Evolutionary conservation across 108 stramenopile species (phyloP), one percentile per base, ranked within the genome.

Genomic region (Skeletonema tropicum): DNA sequence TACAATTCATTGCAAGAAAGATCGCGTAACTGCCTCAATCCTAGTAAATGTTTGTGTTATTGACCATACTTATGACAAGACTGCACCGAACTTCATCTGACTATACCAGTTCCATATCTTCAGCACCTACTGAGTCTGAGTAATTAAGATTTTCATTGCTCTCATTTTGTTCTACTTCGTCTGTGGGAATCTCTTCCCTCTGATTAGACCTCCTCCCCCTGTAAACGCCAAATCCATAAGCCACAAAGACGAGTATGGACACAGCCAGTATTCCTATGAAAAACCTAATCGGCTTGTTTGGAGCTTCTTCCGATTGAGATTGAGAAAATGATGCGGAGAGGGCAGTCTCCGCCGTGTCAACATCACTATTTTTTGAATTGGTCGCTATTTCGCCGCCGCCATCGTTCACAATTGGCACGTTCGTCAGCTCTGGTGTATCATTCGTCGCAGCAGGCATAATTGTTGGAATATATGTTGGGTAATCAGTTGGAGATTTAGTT

Each of bases 1-100:
- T 94, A 66, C 89, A 94, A 38, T 94, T 94, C 74, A 82, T 90
- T 36, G 93, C 90, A 21, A 71, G 61, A 64, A 85, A 83, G 64
- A 31, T 82, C 2, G 71, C 72, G 14, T 80, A 41, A 73, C n/a
- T 30, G 41, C 7, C 9, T 55, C 6, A 55, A 25, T 55, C 21
- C 10, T 23, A n/a, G 23, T 23, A 23, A 2, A 25, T 55, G 6
- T 55, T 25, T 55, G 26, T 29, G 26, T 29, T 29, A 29, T 25
- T 45, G 42, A 45, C 42, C 2, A n/a, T n/a, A n/a, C n/a, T n/a
- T n/a, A n/a, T 3, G 15, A 1, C n/a, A 23, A 23, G 25, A 55
- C 5, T 55, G 52, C 25, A 11, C 8, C 52, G 8, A 55, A 3
- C 15, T 45, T 45, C 15, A 4, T n/a, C 15, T 15, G 42, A 5